phyloP scores from a whole-genome alignment of 192 early-diverging fungal species.

The Entomortierella lignicola region DNA sequence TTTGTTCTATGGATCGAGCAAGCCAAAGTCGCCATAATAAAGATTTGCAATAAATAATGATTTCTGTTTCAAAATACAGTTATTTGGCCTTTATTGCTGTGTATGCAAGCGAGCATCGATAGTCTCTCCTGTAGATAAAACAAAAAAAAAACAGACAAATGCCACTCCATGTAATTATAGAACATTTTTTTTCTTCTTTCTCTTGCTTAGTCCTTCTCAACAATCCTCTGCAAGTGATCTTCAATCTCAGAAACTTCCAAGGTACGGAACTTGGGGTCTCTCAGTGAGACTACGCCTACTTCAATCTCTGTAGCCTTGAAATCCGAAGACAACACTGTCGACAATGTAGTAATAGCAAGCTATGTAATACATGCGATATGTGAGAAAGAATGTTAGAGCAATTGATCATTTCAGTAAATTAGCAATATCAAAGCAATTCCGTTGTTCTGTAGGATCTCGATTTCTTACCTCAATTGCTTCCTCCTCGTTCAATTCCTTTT shows the following conservation, averaged over 20 bases:
- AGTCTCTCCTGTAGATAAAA: not conserved
- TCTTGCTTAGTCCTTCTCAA: constrained; percentile 79
- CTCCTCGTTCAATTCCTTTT: constrained; percentile 79
- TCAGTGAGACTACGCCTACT: constrained; percentile 86
- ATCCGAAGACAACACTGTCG: constrained; percentile 90
- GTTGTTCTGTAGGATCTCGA: no score
- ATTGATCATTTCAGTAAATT: no score
- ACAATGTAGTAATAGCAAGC: constrained; percentile 95
- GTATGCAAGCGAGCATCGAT: not conserved
- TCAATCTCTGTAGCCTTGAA: constrained; percentile 98
- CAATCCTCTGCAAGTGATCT: constrained; percentile 85
- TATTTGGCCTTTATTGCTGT: not conserved
- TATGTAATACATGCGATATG: constrained; percentile 31
- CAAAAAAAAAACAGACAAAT: no score
- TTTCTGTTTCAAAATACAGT: not conserved
- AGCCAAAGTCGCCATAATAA: no score
- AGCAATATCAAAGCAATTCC: no score
- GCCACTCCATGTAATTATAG: not conserved
- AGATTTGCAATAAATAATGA: not conserved
- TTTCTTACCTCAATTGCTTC: constrained; percentile 89
- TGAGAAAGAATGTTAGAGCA: not conserved
- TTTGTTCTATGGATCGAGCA: no score
- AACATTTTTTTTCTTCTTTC: constrained; percentile 1
- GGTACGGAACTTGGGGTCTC: constrained; percentile 80
- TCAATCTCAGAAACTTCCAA: constrained; percentile 89